A percentile compares a stretch with the other conserved stretches of the same genome.
phyloP scores from a whole-genome alignment of 2,329 filamentous ascomycete species.

The Xylariaceae sp. region DNA sequence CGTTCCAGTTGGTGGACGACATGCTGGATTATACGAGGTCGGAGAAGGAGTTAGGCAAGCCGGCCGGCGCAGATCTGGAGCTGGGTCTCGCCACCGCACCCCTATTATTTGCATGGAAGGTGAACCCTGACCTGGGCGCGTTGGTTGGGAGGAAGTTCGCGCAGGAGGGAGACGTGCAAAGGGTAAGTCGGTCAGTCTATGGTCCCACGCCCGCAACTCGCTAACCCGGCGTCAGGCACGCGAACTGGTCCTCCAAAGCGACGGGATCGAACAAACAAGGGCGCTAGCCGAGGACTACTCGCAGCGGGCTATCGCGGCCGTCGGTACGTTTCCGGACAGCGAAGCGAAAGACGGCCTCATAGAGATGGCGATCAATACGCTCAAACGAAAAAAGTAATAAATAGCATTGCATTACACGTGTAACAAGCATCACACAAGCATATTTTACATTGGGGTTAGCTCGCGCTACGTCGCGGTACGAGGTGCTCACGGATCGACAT shows the following conservation, averaged over 20 bases:
- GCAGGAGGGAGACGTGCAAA: conserved; percentile 79
- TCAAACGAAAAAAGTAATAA: conserved; percentile 89
- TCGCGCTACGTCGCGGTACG: conserved; percentile 16
- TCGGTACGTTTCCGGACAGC: conserved; percentile 84
- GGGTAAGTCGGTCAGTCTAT: conserved; percentile 56
- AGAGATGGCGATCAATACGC: conserved; percentile 91
- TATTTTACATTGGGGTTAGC: conserved; percentile 19
- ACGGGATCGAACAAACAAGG: conserved; percentile 90
- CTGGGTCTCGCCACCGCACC: conserved; percentile 92
- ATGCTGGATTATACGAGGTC: conserved; percentile 95
- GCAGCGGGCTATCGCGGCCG: conserved; percentile 83
- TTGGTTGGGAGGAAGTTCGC: conserved; percentile 92
- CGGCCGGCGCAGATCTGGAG: conserved; percentile 90
- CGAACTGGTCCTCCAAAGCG: conserved; percentile 77
- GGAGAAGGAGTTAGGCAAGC: conserved; percentile 86
- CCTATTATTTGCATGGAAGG: conserved; percentile 93
- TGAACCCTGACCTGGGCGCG: conserved; percentile 78
- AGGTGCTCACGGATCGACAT: conserved; percentile 4
- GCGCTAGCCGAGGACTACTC: conserved; percentile 89
- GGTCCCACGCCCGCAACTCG: not conserved
- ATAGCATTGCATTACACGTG: conserved; percentile 18
- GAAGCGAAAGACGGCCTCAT: conserved; percentile 90
- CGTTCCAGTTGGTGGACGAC: conserved; percentile 97
- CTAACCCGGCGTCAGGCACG: conserved; percentile 65
- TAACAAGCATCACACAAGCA: conserved; percentile 23